Conservation (phyloP, 2,329 filamentous ascomycete species). For the Cyanodermella asteris region DNA sequence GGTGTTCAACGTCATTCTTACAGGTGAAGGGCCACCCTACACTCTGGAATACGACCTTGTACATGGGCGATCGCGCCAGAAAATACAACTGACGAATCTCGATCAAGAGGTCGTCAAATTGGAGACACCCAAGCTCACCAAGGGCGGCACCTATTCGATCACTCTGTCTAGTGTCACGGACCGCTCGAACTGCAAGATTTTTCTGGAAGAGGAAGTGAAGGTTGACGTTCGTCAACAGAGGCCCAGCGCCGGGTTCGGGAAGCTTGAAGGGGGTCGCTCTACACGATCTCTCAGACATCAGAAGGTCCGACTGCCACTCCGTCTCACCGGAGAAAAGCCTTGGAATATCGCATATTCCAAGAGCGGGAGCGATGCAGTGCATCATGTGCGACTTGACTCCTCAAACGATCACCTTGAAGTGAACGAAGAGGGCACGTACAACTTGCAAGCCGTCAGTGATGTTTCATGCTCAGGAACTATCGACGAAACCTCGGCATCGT, state of each 20-base stretch:
- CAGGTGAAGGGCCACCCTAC: conserved; percentile 74
- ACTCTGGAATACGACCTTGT: conserved; percentile 80
- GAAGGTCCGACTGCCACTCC: conserved; percentile 52
- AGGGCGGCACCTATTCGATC: conserved; percentile 78
- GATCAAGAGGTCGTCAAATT: conserved; percentile 44
- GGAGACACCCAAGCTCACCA: conserved; percentile 48
- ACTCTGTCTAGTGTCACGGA: conserved; percentile 74
- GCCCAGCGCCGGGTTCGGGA: conserved; percentile 67
- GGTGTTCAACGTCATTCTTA: conserved; percentile 49
- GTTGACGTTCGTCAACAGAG: conserved; percentile 74
- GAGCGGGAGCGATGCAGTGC: too few relatives aligned
- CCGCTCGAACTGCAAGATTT: conserved; percentile 64
- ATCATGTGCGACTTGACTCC: conserved; percentile 33
- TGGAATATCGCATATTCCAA: conserved; percentile 66
- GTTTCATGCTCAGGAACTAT: conserved; percentile 62
- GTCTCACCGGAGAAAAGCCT: conserved; percentile 64
- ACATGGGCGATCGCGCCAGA: conserved; percentile 65
- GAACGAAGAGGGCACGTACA: conserved; percentile 48
- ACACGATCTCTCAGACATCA: conserved; percentile 59
- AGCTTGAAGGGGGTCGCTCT: conserved; percentile 57
- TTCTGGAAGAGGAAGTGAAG: conserved; percentile 63
- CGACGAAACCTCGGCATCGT: conserved; percentile 49
- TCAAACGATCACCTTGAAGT: conserved; percentile 51
- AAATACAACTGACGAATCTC: conserved; percentile 43
- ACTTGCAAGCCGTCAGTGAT: conserved; percentile 59